Percentiles rank a stretch among this genome's conserved stretches.
phyloP scores from a whole-genome alignment of 805 yeast genomes.

The Candida awuae region DNA sequence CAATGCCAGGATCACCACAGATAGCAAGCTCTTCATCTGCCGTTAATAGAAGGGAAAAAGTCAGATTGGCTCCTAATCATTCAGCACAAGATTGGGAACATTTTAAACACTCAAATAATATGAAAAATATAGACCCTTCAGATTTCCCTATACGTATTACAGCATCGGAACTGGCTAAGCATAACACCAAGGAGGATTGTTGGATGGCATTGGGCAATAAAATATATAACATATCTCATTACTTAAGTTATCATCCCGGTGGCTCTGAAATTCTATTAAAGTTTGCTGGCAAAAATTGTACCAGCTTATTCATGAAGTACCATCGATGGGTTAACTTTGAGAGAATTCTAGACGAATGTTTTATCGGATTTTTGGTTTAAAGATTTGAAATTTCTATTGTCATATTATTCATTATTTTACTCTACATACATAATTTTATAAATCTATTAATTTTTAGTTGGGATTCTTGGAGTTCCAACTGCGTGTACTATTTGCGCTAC shows the following conservation, averaged over 20 bases:
- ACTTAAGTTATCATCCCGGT: conserved; percentile 86
- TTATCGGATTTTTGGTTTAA: conserved; percentile 48
- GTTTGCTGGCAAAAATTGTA: conserved; percentile 81
- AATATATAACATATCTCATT: conserved; percentile 82
- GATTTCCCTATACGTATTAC: conserved; percentile 50
- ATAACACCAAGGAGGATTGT: conserved; percentile 56
- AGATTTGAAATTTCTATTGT: too few species aligned
- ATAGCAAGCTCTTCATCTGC: conserved; percentile 10
- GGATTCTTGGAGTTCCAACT: too few species aligned
- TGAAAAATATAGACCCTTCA: conserved; percentile 43
- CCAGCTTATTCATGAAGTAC: conserved; percentile 63
- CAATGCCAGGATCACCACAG: conserved; percentile 17
- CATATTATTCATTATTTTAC: not conserved
- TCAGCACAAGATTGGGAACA: conserved; percentile 86
- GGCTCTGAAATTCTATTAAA: conserved; percentile 72
- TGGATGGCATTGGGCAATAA: conserved; percentile 80
- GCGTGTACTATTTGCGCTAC: too few species aligned
- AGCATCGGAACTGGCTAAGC: conserved; percentile 42
- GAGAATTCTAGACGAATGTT: conserved; percentile 67
- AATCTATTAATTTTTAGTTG: not conserved
- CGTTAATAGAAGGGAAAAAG: conserved; percentile 38
- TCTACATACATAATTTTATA: not conserved
- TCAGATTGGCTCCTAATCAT: conserved; percentile 64
- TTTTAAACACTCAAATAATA: conserved; percentile 39
- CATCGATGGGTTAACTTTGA: conserved; percentile 75